Conservation (phyloP, 441 rosid species). For the Metrosideros polymorpha region DNA sequence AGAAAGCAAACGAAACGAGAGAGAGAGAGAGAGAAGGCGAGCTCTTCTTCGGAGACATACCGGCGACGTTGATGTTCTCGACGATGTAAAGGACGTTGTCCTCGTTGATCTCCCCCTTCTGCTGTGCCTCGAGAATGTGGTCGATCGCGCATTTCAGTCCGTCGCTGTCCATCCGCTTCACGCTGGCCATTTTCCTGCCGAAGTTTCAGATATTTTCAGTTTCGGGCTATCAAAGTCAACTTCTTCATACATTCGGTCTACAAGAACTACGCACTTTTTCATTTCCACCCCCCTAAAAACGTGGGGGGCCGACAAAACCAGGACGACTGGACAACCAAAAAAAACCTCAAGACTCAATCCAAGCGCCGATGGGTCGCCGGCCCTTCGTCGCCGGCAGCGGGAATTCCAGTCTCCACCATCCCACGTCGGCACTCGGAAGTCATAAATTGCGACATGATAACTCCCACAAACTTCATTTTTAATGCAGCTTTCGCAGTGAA, state of each 20-base stretch:
- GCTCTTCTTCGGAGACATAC: conserved; percentile 6
- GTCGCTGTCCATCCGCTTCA: conserved; percentile 47
- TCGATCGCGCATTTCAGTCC: conserved; percentile 88
- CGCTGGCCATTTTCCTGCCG: conserved; percentile 63
- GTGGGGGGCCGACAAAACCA: too few relatives aligned
- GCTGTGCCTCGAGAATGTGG: conserved; percentile 83
- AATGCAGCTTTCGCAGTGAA: background rate
- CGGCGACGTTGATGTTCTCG: conserved; percentile 96
- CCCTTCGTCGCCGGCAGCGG: background rate
- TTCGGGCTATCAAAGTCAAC: background rate
- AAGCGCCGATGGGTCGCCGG: background rate
- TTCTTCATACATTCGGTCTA: background rate
- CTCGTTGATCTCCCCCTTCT: conserved; percentile 90
- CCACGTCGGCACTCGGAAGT: background rate
- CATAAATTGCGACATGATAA: background rate
- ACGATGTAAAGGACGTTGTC: conserved; percentile 94
- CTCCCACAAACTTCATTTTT: background rate
- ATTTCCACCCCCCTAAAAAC: background rate
- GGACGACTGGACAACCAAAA: too few relatives aligned
- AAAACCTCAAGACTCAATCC: background rate
- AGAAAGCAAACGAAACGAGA: too few relatives aligned
- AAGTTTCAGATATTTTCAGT: background rate
- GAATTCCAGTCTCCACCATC: background rate
- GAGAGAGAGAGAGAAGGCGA: background rate
- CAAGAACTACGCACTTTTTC: background rate